phyloP scores from a whole-genome alignment of 2,329 filamentous ascomycete species.

The Acephala macrosclerotiorum region DNA sequence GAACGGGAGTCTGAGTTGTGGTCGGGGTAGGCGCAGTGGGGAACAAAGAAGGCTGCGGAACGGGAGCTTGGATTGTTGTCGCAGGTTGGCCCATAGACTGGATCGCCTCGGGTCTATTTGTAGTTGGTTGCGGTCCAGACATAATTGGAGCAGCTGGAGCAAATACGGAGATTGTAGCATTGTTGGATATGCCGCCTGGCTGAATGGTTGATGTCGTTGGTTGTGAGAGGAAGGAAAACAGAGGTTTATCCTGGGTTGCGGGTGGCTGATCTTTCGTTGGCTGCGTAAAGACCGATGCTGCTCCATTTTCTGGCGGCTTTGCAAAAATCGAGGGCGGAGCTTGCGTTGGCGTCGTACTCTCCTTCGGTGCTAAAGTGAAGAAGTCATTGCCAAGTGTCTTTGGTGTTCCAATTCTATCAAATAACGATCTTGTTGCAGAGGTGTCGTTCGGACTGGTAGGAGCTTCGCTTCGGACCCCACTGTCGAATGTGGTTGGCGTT shows the following conservation, averaged over 20 bases:
- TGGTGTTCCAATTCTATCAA: conserved; percentile 26
- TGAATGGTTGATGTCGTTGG: not conserved
- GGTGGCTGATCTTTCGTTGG: not conserved
- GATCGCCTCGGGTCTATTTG: not conserved
- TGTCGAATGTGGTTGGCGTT: conserved; percentile 15
- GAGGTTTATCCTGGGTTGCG: not conserved
- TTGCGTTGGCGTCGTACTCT: not conserved
- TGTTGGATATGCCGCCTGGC: not conserved
- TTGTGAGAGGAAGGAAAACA: conserved; percentile 8
- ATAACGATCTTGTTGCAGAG: conserved; percentile 26
- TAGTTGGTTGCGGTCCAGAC: not conserved
- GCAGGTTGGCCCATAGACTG: conserved; percentile 2
- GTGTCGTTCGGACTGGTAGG: conserved; percentile 11
- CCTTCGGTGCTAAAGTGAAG: not conserved
- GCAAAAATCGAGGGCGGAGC: conserved; percentile 14
- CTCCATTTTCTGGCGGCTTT: conserved; percentile 7
- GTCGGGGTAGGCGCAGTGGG: not conserved
- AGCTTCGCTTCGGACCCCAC: too few relatives aligned
- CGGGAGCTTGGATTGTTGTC: not conserved
- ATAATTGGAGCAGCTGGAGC: not conserved
- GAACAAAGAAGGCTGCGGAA: not conserved
- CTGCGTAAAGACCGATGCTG: conserved; percentile 5
- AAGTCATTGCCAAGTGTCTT: conserved; percentile 18
- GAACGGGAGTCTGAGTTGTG: not conserved
- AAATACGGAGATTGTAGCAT: not conserved